These are phyloP conservation scores for Urochloa ruziziensis DNA, from an alignment of 176 grass and related monocot species.

Conservation along the genomic window DNA sequence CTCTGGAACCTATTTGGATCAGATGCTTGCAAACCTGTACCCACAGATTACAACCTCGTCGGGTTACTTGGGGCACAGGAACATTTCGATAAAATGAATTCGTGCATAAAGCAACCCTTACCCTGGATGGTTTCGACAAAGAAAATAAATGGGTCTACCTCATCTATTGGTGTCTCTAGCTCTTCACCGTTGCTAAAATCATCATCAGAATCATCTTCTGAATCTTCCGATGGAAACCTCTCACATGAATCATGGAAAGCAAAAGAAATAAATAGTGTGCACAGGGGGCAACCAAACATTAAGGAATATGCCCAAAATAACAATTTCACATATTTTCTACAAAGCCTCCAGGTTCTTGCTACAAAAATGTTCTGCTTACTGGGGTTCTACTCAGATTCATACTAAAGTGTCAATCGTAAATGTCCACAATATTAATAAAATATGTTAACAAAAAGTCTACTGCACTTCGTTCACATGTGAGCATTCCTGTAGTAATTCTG, in stretches of 20 bases:
- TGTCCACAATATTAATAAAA: background rate
- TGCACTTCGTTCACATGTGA: background rate
- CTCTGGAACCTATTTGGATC: conserved; percentile 68
- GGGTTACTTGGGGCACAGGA: background rate
- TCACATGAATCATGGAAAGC: conserved; percentile 51
- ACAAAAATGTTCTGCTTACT: background rate
- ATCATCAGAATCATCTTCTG: conserved; percentile 79
- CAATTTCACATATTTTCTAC: background rate
- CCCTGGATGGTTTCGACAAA: conserved; percentile 88
- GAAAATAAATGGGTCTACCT: conserved; percentile 92
- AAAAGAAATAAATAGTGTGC: background rate
- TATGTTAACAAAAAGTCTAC: background rate
- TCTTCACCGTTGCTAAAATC: conserved; percentile 83
- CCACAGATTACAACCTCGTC: background rate
- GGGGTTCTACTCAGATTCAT: background rate
- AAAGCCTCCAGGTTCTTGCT: background rate
- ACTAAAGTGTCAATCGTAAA: background rate
- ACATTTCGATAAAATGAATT: background rate
- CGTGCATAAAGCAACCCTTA: conserved; percentile 11
- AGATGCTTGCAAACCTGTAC: conserved; percentile 67
- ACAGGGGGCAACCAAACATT: background rate
- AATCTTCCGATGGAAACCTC: conserved; percentile 83
- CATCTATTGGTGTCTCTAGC: conserved; percentile 82
- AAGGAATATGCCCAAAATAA: background rate
- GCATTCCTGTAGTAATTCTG: background rate